Base-by-base conservation (phyloP, 1,284 basidiomycete genomes). In the Trichosporon faecale region DNA sequence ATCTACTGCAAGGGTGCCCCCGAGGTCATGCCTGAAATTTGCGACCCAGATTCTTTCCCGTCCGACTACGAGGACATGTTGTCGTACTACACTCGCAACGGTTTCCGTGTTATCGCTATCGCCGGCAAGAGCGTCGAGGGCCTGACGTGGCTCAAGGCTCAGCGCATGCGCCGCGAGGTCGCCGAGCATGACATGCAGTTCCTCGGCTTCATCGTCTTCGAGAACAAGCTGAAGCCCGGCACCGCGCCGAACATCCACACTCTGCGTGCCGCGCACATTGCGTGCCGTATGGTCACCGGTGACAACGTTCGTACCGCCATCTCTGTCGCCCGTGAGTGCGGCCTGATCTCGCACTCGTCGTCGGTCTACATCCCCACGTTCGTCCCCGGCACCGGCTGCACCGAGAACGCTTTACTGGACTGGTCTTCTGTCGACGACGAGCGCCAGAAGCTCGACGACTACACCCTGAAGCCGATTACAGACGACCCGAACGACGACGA, bases 1-100 rank as follows among this genome's bases (percentile, higher is more conserved):
- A 88, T 98, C 8, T 99, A 98, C 81, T 95, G 96, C 79, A 99
- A 99, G 82, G 97, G 97, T 25, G 97, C 97, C 0, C 97, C 97
- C 0, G 97, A 99, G 82, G 93, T 97, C 68, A 99, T 99, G 95
- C 83, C 85, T 2, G 95, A 97, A 63, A 98, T 99, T 70, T 98
- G 95, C 80, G 91, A 94, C 70, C 90, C 87, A 72, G 88, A 91
- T 66, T 92, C 94, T 16, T 91, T 99, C 79, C 97, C 97, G 0
- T 88, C 91, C 71, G 96, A 99, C 83, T 99, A 98, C 80, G 95
- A 98, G 37, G 97, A 99, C 80, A 86, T 99, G 68, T 86, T 99
- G 18, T 93, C 94, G 4, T 98, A 98, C 83, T 99, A 99, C 82
- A 99, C 97, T 7, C 91, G 92, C 78, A 92, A 95, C 73, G 97